Evolutionary conservation across 345 rosid species (phyloP), one percentile per base, ranked within the genome.

Genomic region (Xanthoceras sorbifolium): DNA sequence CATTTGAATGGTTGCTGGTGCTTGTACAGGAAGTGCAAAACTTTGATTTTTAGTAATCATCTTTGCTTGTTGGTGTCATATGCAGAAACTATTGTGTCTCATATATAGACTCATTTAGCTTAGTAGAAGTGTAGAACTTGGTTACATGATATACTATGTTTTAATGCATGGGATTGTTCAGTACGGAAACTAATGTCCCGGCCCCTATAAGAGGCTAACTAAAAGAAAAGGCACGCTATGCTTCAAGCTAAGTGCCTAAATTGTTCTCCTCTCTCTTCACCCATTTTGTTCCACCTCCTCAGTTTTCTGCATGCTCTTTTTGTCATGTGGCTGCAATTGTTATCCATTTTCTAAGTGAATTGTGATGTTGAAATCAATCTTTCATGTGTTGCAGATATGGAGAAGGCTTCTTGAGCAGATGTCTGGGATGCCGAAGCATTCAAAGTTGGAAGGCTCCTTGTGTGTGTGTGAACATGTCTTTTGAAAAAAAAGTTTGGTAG

Each of bases 331-430:
- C 63, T 48, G 34, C 36, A 29, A n/a, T 12, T 3, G 8, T 71
- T 29, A 25, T 38, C 36, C 12, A 29, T 6, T 52, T 63, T 64
- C 10, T 3, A 26, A 7, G 31, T 28, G 70, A 23, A 63, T 64
- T 22, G 36, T 22, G 10, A 72, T 57, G 11, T 40, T 75, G 34
- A 75, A 34, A 46, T 22, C 48, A 48, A 64, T 61, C 69, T 50
- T 79, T 76, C 46, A 44, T 36, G 6, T 62, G 10, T 75, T 69
- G 80, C 79, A 82, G 89, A 75, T 52, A 18, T 18, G 66, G 61
- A 79, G 72, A 77, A 65, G 71, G 76, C 81, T 68, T 29, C 77
- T 23, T 81, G 75, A 81, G 69, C 65, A 18, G 84, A 64, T 42
- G 28, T 8, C 61, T 67, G 67, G 34, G 70, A 71, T 78, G 76